phyloP scores from a whole-genome alignment of 108 stramenopile genomes.

The Conticribra guillardii region DNA sequence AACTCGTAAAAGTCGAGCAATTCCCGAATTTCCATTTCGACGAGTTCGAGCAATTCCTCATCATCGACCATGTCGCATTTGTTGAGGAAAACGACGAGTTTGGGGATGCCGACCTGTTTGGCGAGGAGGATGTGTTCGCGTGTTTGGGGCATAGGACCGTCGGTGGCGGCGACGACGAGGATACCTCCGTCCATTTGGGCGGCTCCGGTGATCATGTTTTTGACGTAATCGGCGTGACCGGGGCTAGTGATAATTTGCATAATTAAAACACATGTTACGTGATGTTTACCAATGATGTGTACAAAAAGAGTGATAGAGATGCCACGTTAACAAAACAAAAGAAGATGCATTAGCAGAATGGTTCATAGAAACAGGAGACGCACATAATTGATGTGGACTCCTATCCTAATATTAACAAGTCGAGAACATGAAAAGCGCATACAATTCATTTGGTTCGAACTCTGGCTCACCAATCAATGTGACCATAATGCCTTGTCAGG shows the following conservation, averaged over 20 bases:
- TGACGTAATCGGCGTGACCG: slow-evolving; percentile 99
- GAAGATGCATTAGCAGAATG: no score
- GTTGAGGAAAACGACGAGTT: slow-evolving; percentile 98
- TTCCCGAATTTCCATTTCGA: slow-evolving; percentile 99
- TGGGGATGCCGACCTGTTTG: slow-evolving; percentile 98
- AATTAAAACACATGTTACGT: slow-evolving; percentile 2
- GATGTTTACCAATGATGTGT: no score
- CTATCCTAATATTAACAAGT: not conserved
- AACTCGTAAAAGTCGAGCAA: slow-evolving; percentile 97
- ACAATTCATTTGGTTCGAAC: slow-evolving; percentile 4
- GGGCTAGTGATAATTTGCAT: slow-evolving; percentile 57
- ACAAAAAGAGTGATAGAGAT: no score
- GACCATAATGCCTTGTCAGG: slow-evolving; percentile 95
- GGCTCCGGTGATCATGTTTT: slow-evolving; percentile 99
- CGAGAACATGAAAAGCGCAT: not conserved
- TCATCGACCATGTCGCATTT: slow-evolving; percentile 98
- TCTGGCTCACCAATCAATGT: slow-evolving; percentile 94
- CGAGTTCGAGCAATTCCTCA: slow-evolving; percentile 97
- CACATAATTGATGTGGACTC: no score
- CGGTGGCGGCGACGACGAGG: slow-evolving; percentile 97
- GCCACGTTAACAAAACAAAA: no score
- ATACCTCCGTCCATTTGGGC: slow-evolving; percentile 99
- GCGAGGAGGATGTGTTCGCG: slow-evolving; percentile 99
- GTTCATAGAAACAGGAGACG: not conserved
- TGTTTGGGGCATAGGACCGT: slow-evolving; percentile 99